These are phyloP conservation scores for Aeschynomene evenia DNA, from an alignment of 306 rosid genomes.

Conservation along the genomic window DNA sequence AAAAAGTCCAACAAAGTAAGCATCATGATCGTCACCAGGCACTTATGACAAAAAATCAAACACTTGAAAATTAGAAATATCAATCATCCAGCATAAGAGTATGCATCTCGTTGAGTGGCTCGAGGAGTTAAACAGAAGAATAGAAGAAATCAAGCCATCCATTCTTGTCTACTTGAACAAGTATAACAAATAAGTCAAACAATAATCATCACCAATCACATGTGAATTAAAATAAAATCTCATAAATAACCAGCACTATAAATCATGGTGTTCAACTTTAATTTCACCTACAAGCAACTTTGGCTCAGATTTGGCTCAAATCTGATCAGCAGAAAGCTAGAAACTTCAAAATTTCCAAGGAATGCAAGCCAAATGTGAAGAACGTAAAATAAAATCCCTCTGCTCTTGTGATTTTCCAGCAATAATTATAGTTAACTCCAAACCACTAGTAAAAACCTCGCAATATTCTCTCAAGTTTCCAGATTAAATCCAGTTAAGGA, in stretches of 20 bases:
- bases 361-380: too few relatives aligned
- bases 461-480: too few relatives aligned
- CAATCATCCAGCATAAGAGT: conserved; percentile 36
- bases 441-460: too few relatives aligned
- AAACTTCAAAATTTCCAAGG: too few relatives aligned
- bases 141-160: conserved; percentile 34
- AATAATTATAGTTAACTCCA: too few relatives aligned
- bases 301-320: too few relatives aligned
- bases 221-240: conserved; percentile 34
- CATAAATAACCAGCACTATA: conserved; percentile 22
- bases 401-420: too few relatives aligned
- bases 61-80: conserved; percentile 38
- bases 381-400: too few relatives aligned
- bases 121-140: conserved; percentile 44
- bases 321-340: too few relatives aligned
- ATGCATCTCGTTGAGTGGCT: conserved; percentile 33
- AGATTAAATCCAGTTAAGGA: too few relatives aligned
- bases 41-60: conserved; percentile 33
- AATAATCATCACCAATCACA: conserved; percentile 29
- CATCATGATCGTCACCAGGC: conserved; percentile 32
- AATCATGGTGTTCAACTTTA: conserved; percentile 35
- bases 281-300: too few relatives aligned
- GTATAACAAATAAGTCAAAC: conserved; percentile 33
- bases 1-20: conserved; percentile 29
- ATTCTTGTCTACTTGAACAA: conserved; percentile 44